Evolutionary conservation across 2,329 filamentous ascomycete genomes (phyloP), one percentile per base, ranked within the genome.

Genomic region (Trichoderma citrinoviride): DNA sequence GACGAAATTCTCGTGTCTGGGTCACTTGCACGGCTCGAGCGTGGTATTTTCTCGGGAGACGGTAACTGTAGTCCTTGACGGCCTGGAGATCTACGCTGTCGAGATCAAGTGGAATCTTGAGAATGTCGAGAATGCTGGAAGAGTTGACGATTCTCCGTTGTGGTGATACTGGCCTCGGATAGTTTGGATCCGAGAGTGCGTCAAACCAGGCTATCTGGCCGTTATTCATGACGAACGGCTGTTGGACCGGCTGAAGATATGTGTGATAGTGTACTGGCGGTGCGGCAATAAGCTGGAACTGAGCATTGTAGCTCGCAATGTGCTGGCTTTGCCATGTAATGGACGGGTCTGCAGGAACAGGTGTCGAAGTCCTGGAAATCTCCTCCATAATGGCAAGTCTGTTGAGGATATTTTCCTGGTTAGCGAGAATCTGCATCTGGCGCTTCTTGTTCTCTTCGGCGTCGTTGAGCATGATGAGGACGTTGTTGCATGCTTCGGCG

Each of bases 371-470:
- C 12, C 56, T 60, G 6, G 56, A 60, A 3, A 47, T 60, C 29
- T 60, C 56, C 15, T 60, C 56, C 7, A 55, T 15, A 6, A 33
- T 25, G 8, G 52, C 52, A 4, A 60, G 37, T 12, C 37, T 50
- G 44, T 40, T 60, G 21, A 50, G 56, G 14, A 60, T 47, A 6
- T 33, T 50, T 15, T 50, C 56, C 41, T 60, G 56, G 7, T 50
- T 52, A n/a, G 49, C 49, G 5, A 52, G 19, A 14, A 52, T 52
- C 27, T 52, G 49, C 12, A 52, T 7, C 7, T 52, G 49, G 3
- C 49, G 49, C 49, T 50, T 60, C 19, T 50, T 60, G n/a, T 37
- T 60, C 21, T 60, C 56, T 2, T 60, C 56, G 21, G 56, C 56
- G 19, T 60, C 56, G 12, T 50, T 49, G 3, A 60, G 44, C 17